Evolutionary conservation across 2,329 filamentous ascomycete species (phyloP).

Genomic region (Dothidotthia symphoricarpi): DNA sequence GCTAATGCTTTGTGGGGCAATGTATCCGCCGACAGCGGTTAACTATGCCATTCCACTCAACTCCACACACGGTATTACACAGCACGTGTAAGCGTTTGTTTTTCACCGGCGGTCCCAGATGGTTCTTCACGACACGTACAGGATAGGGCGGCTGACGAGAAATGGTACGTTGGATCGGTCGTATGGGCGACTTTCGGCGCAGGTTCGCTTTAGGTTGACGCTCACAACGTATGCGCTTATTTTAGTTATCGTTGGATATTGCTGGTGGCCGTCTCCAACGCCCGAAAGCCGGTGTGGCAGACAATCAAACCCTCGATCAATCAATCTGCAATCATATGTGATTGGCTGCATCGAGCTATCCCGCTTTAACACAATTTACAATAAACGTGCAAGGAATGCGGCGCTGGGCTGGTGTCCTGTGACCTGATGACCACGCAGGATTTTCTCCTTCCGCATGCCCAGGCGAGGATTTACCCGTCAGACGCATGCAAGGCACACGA

Average conservation of each 20-base stretch:
- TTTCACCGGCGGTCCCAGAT: no score
- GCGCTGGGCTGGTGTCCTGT: conserved; percentile 31
- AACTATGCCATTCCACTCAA: no score
- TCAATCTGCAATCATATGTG: conserved; percentile 14
- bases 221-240: conserved; percentile 24
- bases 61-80: no score
- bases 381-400: conserved; percentile 17
- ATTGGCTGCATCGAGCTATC: conserved; percentile 31
- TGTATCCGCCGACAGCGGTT: no score
- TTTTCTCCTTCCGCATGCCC: conserved; percentile 22
- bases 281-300: conserved; percentile 38
- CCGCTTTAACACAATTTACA: conserved; percentile 16
- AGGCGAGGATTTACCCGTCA: conserved; percentile 35
- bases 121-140: no score
- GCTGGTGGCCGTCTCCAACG: conserved; percentile 24
- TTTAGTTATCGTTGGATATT: no score
- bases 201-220: no score
- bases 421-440: conserved; percentile 33
- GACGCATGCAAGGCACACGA: conserved; percentile 35
- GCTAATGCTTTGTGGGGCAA: no score
- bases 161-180: no score
- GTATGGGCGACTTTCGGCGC: no score
- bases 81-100: no score
- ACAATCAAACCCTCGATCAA: conserved; percentile 35
- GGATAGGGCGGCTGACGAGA: no score